Base-by-base conservation (phyloP, 805 yeast genomes). In the Candida chauliodis region DNA sequence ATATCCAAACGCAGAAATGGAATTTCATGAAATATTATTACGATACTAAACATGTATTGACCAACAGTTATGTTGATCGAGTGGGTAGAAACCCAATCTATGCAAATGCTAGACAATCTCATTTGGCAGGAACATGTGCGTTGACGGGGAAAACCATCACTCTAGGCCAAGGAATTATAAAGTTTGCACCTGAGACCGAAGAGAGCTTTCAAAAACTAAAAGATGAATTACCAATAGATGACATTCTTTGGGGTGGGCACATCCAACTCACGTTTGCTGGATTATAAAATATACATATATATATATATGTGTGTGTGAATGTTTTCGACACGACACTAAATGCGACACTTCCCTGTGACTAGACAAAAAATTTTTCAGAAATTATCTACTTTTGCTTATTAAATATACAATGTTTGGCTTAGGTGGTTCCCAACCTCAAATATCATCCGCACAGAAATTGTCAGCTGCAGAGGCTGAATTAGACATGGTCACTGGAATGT, bases 401-500 rank as follows among this genome's bases (percentile, higher is more conserved):
- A 5, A 19, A 20, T 11, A 7, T 24, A 33, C 3, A 14, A 84
- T 84, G 91, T 73, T 84, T 58, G 91, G 91, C 52, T 73, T 85
- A 48, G 90, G 90, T 48, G 83, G 82, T 46, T 74, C 78, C 43
- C 74, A 84, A 49, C 90, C 91, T 47, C 86, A 81, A 59, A 56
- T 80, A 47, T 71, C 84, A 18, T 75, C 88, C 28, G 84, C 81
- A 47, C 89, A 83, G 61, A 85, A 85, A 61, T 72, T 85, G 45
- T 75, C 75, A 55, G 95, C 95, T 49, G 99, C 99, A 37, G 98
- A 91, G 69, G 86, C 96, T 41, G 99, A 91, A 66, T 76, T 91
- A 50, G 99, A 91, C 63, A 84, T 93, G 81, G 96, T 91, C 52
- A 90, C 97, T 27, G 96, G 93, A 52, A 89, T 91, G 97, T 91